Evolutionary conservation across 1,284 basidiomycete genomes (phyloP).

Genomic region (Cryptococcus sp.): DNA sequence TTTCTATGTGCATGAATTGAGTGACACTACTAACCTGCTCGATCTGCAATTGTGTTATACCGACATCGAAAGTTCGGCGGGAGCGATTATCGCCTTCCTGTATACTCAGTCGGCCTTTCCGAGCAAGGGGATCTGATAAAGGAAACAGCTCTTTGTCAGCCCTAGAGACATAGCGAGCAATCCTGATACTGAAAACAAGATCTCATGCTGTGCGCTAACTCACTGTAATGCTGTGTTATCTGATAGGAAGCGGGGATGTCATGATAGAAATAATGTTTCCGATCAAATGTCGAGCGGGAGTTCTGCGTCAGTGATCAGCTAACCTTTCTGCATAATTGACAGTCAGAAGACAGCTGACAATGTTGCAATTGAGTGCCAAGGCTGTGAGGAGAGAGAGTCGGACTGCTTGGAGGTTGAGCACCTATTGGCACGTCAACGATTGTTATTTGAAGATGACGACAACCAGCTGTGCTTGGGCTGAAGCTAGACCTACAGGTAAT

Average conservation of each 20-base stretch:
- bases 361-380: slow-evolving; percentile 71
- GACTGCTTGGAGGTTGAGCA: slow-evolving; percentile 75
- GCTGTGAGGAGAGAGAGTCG: slow-evolving; percentile 79
- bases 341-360: slow-evolving; percentile 52
- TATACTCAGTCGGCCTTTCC: slow-evolving; percentile 65
- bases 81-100: slow-evolving; percentile 44
- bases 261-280: slow-evolving; percentile 98
- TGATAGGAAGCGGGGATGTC: slow-evolving; percentile 95
- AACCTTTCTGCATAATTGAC: not conserved
- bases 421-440: slow-evolving; percentile 55
- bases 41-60: slow-evolving; percentile 91
- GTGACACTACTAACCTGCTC: slow-evolving; percentile 69
- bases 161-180: not conserved
- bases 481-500: slow-evolving; percentile 66
- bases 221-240: slow-evolving; percentile 92
- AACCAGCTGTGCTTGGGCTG: not conserved
- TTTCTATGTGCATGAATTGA: not conserved
- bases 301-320: slow-evolving; percentile 52
- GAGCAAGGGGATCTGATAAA: slow-evolving; percentile 72
- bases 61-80: slow-evolving; percentile 57
- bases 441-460: not conserved
- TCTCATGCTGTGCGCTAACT: slow-evolving; percentile 30
- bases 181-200: not conserved
- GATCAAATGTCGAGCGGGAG: slow-evolving; percentile 78
- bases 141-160: slow-evolving; percentile 3